A percentile compares a stretch with the other conserved stretches of the same genome.
Evolutionary conservation across 306 rosid species (phyloP).

Genomic region (Fragaria ananassa): DNA sequence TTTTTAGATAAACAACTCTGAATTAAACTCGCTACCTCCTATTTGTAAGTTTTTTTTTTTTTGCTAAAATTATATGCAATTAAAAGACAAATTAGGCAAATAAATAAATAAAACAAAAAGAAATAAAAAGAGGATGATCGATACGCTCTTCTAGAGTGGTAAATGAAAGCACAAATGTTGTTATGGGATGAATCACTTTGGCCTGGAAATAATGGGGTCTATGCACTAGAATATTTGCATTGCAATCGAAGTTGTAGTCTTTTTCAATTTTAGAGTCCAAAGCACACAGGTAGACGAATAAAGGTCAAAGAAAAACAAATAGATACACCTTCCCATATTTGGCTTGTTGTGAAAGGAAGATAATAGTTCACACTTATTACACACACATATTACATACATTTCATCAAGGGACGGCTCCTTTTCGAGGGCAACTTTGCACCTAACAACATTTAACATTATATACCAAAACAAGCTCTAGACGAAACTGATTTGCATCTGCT

Average conservation of each 20-base stretch:
- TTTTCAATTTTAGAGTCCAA: constrained; percentile 3
- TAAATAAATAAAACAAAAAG: too few species aligned
- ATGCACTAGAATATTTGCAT: not conserved
- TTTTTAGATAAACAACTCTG: too few species aligned
- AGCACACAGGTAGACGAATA: not conserved
- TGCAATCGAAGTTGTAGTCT: not conserved
- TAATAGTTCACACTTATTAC: not conserved
- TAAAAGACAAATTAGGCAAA: too few species aligned
- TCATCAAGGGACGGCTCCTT: constrained; percentile 7
- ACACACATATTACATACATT: not conserved
- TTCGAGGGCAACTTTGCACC: not conserved
- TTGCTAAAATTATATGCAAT: too few species aligned
- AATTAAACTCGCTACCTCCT: too few species aligned
- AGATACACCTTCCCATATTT: not conserved
- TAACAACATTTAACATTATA: not conserved
- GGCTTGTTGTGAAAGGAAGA: not conserved
- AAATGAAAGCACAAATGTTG: not conserved
- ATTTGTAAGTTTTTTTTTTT: too few species aligned
- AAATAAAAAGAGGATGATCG: not conserved
- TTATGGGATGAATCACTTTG: not conserved
- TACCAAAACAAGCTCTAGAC: not conserved
- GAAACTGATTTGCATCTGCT: not conserved
- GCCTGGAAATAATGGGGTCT: not conserved
- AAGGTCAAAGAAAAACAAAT: not conserved
- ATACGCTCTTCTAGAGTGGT: not conserved